Evolutionary conservation across 176 grass and related monocot species (phyloP).

Genomic region (Metroxylon sagu): DNA sequence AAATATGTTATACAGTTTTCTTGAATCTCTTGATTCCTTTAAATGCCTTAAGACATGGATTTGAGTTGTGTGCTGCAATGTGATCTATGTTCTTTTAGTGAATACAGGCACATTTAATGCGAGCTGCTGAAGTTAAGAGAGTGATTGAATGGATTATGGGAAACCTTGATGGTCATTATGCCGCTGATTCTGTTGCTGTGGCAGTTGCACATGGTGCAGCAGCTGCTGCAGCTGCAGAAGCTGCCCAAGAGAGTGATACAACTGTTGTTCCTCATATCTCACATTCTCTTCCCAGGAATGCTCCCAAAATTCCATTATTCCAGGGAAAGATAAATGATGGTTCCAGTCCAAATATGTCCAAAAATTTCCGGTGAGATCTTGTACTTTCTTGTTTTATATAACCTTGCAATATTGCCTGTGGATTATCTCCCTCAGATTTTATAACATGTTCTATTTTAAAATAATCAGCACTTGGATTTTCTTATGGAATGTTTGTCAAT

Average conservation of each 20-base stretch:
- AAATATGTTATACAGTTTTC: not conserved
- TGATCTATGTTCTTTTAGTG: conserved; percentile 29
- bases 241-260: conserved; percentile 41
- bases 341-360: conserved; percentile 62
- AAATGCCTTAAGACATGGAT: not conserved
- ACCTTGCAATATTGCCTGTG: not conserved
- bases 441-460: no score
- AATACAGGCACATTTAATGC: conserved; percentile 82
- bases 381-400: not conserved
- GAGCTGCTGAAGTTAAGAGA: conserved; percentile 93
- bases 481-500: no score
- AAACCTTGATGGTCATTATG: conserved; percentile 64
- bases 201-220: conserved; percentile 17
- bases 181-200: conserved; percentile 28
- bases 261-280: conserved; percentile 43
- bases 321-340: conserved; percentile 75
- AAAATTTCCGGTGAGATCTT: conserved; percentile 66
- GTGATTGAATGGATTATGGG: conserved; percentile 87
- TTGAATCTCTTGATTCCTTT: not conserved
- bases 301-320: conserved; percentile 43
- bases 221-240: conserved; percentile 37
- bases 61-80: conserved; percentile 3
- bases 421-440: no score
- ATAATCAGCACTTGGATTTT: no score
- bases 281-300: conserved; percentile 44